Evolutionary conservation across 2,329 filamentous ascomycete genomes (phyloP).

Genomic region (Talaromyces piceae): DNA sequence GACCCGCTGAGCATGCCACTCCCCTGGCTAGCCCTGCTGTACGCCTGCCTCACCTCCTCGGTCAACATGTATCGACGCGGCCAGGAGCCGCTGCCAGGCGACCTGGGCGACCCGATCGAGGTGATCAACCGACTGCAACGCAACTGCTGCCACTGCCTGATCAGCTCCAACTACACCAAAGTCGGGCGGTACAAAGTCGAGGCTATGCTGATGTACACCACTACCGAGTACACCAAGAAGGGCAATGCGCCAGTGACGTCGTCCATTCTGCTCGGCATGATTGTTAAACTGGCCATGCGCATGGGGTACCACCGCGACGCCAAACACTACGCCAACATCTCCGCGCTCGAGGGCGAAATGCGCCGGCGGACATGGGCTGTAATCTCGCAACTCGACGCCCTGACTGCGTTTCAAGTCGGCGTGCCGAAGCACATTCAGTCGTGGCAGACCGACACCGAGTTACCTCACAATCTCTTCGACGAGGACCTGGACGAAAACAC

Average conservation of each 20-base stretch:
- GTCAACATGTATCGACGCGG: conserved; percentile 20
- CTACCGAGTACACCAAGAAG: conserved; percentile 24
- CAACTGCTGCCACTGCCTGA: conserved; percentile 28
- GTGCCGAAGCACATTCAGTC: conserved; percentile 53
- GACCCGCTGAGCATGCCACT: conserved; percentile 21
- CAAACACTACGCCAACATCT: conserved; percentile 44
- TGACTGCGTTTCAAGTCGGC: conserved; percentile 56
- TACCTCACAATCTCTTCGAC: conserved; percentile 52
- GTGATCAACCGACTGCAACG: conserved; percentile 43
- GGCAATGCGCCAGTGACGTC: conserved; percentile 42
- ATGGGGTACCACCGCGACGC: conserved; percentile 55
- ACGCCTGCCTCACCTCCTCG: conserved; percentile 21
- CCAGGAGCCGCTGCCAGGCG: conserved; percentile 18
- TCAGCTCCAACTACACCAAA: conserved; percentile 26
- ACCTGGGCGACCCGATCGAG: conserved; percentile 12
- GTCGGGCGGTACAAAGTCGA: conserved; percentile 28
- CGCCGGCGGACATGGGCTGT: conserved; percentile 32
- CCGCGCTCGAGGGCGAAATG: conserved; percentile 50
- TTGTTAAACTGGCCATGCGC: conserved; percentile 50
- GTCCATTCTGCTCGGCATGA: conserved; percentile 45
- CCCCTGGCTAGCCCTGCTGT: conserved; percentile 26
- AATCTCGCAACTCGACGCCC: conserved; percentile 47
- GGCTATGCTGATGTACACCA: conserved; percentile 23
- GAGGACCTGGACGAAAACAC: conserved; percentile 50
- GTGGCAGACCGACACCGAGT: conserved; percentile 50